A percentile compares a stretch with the other conserved stretches of the same genome.
phyloP scores from a whole-genome alignment of 495 filamentous ascomycete genomes.

The Xylaria curta region DNA sequence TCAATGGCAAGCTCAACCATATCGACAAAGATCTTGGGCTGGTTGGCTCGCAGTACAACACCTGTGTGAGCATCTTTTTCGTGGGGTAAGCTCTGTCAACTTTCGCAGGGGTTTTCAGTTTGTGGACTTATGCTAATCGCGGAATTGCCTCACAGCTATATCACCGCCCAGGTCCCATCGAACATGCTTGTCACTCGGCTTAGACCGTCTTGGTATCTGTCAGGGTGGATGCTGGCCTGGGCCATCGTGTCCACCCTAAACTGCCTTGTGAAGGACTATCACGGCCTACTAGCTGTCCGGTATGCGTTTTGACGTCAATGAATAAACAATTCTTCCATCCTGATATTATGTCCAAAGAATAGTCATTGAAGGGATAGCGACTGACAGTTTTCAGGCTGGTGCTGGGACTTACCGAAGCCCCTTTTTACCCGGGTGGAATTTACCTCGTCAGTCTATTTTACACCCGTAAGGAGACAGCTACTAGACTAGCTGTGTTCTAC shows the following conservation, averaged over 20 bases:
- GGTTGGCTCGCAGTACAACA: constrained; percentile 56
- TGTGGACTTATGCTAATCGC: constrained; percentile 1
- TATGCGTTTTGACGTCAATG: not conserved
- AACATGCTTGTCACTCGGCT: constrained; percentile 46
- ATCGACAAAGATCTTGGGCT: constrained; percentile 56
- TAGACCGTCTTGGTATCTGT: constrained; percentile 39
- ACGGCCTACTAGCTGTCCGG: constrained; percentile 13
- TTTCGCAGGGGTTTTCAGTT: not conserved
- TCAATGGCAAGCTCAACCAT: constrained; percentile 50
- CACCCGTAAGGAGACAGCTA: constrained; percentile 47
- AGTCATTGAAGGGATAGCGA: not conserved
- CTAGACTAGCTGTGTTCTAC: constrained; percentile 34
- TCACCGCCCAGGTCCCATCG: constrained; percentile 34
- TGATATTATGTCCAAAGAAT: too few species aligned
- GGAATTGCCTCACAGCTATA: constrained; percentile 9
- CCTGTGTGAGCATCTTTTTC: constrained; percentile 57
- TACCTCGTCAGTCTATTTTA: constrained; percentile 53
- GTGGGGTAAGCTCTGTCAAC: constrained; percentile 48
- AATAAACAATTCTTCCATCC: too few species aligned
- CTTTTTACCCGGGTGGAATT: constrained; percentile 44
- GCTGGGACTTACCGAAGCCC: constrained; percentile 23
- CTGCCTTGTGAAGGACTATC: constrained; percentile 22
- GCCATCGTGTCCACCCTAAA: constrained; percentile 20
- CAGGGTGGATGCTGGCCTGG: constrained; percentile 24
- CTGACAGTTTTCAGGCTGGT: constrained; percentile 9